Percentiles rank a stretch among this genome's conserved stretches.
These are phyloP conservation scores for Cucumis variabilis DNA, from an alignment of 331 rosid genomes.

Conservation along the genomic window DNA sequence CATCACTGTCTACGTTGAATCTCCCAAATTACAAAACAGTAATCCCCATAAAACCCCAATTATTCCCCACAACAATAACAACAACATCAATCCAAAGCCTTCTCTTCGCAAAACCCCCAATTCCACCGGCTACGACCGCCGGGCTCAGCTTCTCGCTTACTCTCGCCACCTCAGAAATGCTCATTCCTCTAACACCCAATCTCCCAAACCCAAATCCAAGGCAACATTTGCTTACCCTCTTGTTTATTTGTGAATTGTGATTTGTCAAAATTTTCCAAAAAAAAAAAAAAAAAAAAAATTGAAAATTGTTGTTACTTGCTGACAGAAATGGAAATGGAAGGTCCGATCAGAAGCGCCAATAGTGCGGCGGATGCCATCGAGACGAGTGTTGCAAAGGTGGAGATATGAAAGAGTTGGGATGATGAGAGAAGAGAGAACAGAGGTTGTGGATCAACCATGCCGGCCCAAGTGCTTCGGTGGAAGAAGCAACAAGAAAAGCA, in stretches of 20 bases:
- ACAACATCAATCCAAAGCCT: neutral
- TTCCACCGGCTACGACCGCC: slow-evolving; percentile 23
- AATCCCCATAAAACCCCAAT: neutral
- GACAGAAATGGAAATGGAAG: slow-evolving; percentile 31
- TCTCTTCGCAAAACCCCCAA: neutral
- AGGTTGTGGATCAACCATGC: slow-evolving; percentile 29
- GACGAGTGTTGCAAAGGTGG: neutral
- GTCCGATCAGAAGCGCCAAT: slow-evolving; percentile 4
- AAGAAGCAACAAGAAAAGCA: neutral
- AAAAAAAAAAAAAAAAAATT: neutral
- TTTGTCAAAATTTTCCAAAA: too few species aligned
- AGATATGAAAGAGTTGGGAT: slow-evolving; percentile 14
- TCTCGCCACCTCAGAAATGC: slow-evolving; percentile 27
- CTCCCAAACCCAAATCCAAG: slow-evolving; percentile 20
- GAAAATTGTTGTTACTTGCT: neutral
- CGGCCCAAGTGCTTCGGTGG: slow-evolving; percentile 8
- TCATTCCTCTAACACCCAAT: neutral
- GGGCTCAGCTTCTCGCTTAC: slow-evolving; percentile 30
- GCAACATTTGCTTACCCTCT: neutral
- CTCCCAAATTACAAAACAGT: neutral
- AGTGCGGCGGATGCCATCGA: slow-evolving; percentile 11
- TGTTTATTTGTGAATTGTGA: neutral
- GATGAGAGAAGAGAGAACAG: neutral
- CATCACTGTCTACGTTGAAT: slow-evolving; percentile 33
- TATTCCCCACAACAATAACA: neutral